Evolutionary conservation across 305 asterid genomes (phyloP).

Genomic region (Fraxinus angustifolia): DNA sequence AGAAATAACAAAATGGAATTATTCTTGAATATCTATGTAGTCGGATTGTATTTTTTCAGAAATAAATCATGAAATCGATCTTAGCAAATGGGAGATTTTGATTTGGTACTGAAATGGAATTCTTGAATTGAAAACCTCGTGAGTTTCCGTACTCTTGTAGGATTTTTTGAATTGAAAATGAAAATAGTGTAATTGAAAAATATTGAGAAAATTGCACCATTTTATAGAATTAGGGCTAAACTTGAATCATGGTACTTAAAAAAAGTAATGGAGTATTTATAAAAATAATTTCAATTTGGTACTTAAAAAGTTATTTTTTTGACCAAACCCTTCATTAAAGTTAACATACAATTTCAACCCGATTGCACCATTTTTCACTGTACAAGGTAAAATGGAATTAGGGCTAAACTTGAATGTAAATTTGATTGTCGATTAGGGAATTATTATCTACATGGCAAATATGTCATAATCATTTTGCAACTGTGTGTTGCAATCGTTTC

Average conservation of each 20-base stretch:
- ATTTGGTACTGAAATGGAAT: neutral
- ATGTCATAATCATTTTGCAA: neutral
- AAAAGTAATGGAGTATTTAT: no score
- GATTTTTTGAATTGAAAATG: no score
- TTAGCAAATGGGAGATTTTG: neutral
- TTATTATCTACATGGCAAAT: neutral
- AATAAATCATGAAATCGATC: neutral
- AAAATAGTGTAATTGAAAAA: no score
- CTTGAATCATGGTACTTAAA: no score
- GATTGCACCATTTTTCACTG: neutral
- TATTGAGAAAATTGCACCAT: no score
- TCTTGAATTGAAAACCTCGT: neutral
- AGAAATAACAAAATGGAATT: no score
- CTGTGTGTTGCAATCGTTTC: neutral
- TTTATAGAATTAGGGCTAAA: no score
- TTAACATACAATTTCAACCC: neutral
- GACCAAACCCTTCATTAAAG: neutral
- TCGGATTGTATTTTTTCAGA: neutral
- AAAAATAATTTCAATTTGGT: neutral
- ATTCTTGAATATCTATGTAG: neutral
- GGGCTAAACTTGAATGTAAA: neutral
- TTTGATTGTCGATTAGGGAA: neutral
- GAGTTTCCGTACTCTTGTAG: neutral
- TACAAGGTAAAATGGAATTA: neutral
- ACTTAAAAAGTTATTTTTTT: no score